Evolutionary conservation across 106 monocot genomes (phyloP), one percentile per base, ranked within the genome.

Genomic region (Xerophyta viscosa): DNA sequence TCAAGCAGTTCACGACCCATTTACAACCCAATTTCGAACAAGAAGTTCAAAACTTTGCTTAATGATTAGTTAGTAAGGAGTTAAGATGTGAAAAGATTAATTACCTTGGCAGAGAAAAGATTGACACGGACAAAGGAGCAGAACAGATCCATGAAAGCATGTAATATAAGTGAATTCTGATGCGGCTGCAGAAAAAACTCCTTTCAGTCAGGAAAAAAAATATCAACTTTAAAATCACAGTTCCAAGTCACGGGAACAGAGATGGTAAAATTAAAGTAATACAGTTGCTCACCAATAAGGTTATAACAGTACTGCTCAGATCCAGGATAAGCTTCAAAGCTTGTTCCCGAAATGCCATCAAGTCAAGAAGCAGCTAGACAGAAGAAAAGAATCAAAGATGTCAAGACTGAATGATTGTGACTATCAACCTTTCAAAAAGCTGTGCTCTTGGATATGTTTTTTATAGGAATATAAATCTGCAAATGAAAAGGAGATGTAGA

Each of bases 121-220:
- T 86, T 89, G 17, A 98, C 96, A 17, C 85, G 75, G 30, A 90
- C 75, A 82, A 98, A 90, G 29, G 79, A 86, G 73, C 89, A 98
- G 60, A 98, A 98, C 0, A 98, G 90, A 64, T 98, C 96, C 96
- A 98, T 98, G 71, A 98, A 98, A 44, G 96, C 96, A 83, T 90
- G 96, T 15, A 98, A 67, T 53, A 98, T 90, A 52, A 98, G 73
- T 53, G 89, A 89, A 60, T 98, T 98, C 54, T 98, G 96, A 82
- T 98, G 96, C 15, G 96, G 89, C 96, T 98, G 79, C 64, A 73
- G 58, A 60, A 75, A 57, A 31, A 31, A 52, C 33, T 33, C 33
- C 5, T 33, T 33, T 33, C 11, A 33, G 23, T 17, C 11, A 52
- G 27, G 26, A 52, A 26, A 0, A 29, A 20, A 22, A 20, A 48